A percentile compares a stretch with the other conserved stretches of the same genome.
phyloP scores from a whole-genome alignment of 1,284 basidiomycete genomes.

The Naganishia sp. region DNA sequence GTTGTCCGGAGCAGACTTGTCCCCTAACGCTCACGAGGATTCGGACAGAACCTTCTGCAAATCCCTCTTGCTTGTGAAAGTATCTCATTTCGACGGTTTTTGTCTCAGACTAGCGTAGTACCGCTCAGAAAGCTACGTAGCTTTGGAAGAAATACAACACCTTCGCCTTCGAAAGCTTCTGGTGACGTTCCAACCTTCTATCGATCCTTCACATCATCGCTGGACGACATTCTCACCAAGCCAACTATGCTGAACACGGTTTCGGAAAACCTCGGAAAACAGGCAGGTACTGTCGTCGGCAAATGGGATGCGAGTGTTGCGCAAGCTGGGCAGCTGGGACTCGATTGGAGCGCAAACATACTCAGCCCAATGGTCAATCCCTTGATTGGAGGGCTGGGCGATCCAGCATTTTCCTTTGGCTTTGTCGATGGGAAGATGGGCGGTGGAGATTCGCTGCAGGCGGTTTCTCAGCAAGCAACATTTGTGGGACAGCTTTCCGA shows the following conservation, averaged over 20 bases:
- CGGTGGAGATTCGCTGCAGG: neutral
- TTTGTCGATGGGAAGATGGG: neutral
- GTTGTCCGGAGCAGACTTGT: slow-evolving; percentile 35
- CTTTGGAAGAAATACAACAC: too few species aligned
- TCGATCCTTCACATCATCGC: slow-evolving; percentile 81
- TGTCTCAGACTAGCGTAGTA: slow-evolving; percentile 62
- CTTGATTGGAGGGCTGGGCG: slow-evolving; percentile 65
- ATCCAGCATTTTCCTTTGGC: slow-evolving; percentile 39
- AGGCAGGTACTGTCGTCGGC: slow-evolving; percentile 82
- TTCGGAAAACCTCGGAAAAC: slow-evolving; percentile 61
- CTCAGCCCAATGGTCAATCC: slow-evolving; percentile 52
- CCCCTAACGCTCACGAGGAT: neutral
- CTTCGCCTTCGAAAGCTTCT: slow-evolving; percentile 39
- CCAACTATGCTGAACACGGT: slow-evolving; percentile 93
- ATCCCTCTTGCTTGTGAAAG: slow-evolving; percentile 78
- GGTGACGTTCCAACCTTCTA: slow-evolving; percentile 77
- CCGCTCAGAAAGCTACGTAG: too few species aligned
- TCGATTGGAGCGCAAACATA: slow-evolving; percentile 49
- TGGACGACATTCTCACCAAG: slow-evolving; percentile 90
- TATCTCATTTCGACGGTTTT: slow-evolving; percentile 77
- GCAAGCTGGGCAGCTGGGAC: slow-evolving; percentile 77
- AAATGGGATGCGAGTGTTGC: slow-evolving; percentile 74
- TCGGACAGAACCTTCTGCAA: slow-evolving; percentile 66
- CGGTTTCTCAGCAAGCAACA: neutral
- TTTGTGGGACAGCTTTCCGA: slow-evolving; percentile 95